Conservation (phyloP, 305 asterid species). For the Salvia sclarea region DNA sequence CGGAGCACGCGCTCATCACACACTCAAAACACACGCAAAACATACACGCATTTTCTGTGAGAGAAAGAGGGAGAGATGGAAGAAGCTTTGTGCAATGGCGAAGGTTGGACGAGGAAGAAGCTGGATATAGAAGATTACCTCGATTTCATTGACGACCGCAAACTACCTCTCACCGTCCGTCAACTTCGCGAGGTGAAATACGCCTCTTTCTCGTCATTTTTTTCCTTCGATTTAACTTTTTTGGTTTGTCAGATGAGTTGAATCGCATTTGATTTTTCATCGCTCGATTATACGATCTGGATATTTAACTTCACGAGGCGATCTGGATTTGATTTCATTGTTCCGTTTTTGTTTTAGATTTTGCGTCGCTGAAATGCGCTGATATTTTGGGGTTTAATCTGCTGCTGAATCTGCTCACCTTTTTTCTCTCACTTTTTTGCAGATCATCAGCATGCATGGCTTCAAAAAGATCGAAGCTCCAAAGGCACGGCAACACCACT, state of each 20-base stretch:
- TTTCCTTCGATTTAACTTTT: neutral
- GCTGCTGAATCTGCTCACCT: conserved; percentile 4
- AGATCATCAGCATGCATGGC: conserved; percentile 71
- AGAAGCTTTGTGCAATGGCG: conserved; percentile 34
- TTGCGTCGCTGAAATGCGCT: neutral
- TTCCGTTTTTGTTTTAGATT: neutral
- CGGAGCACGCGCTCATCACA: conserved; percentile 4
- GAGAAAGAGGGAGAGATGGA: neutral
- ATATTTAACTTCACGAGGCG: too few species aligned
- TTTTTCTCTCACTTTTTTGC: conserved; percentile 12
- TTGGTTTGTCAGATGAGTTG: neutral
- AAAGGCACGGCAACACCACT: conserved; percentile 40
- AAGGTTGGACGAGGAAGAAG: conserved; percentile 23
- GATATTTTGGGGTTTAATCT: neutral
- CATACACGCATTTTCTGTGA: neutral
- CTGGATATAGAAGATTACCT: conserved; percentile 54
- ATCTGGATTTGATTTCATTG: neutral
- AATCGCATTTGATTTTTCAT: neutral
- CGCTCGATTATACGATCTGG: neutral
- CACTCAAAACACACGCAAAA: neutral
- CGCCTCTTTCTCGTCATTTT: neutral
- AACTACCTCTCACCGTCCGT: conserved; percentile 35
- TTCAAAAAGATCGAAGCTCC: conserved; percentile 33
- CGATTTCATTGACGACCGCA: conserved; percentile 36
- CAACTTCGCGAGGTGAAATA: conserved; percentile 48